Base-by-base conservation (phyloP, 1,139 yeast species). In the Diutina neorugosa region DNA sequence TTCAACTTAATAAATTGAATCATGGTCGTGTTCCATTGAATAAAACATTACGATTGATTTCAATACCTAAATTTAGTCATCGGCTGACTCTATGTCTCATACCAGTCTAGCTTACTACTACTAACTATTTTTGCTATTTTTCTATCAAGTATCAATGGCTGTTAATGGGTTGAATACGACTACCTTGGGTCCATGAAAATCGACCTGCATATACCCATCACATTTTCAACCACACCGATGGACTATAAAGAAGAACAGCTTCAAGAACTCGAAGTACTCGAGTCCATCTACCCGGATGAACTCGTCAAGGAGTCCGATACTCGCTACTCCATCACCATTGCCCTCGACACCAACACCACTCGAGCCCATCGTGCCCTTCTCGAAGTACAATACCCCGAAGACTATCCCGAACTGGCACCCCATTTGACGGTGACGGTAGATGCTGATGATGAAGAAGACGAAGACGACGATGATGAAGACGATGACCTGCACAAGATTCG, bases 231-330 rank as follows among this genome's bases (percentile, higher is more conserved):
- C 12, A n/a, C 1, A 4, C 5, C 34, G 53, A 86, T 86, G 95
- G 89, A 84, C 60, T 77, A 81, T 55, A 62, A 67, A 52, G 94
- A 85, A 65, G 96, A 87, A 65, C 95, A 87, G 62, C 64, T 63
- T 43, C 93, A 87, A 66, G 96, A 88, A 64, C 67, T 88, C 50
- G 95, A 87, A 66, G 89, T 90, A 44, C 76, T 93, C 56, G 84
- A 87, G 65, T 84, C 95, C 23, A 93, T 93, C 55, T 93, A 91
- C 64, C 98, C 98, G 2, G 97, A 90, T 65, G 98, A 93, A 65
- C 69, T 93, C 47, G 64, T 61, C 23, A 64, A 68, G 48, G 63
- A 73, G 31, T 67, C 77, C 9, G 74, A 72, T 8, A 68, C 72
- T 0, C 70, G 73, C 47, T 82, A 78, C 60, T 66, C 72, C 47